Base-by-base conservation (phyloP, 352 stramenopile species). In the Pythium angustatum region DNA sequence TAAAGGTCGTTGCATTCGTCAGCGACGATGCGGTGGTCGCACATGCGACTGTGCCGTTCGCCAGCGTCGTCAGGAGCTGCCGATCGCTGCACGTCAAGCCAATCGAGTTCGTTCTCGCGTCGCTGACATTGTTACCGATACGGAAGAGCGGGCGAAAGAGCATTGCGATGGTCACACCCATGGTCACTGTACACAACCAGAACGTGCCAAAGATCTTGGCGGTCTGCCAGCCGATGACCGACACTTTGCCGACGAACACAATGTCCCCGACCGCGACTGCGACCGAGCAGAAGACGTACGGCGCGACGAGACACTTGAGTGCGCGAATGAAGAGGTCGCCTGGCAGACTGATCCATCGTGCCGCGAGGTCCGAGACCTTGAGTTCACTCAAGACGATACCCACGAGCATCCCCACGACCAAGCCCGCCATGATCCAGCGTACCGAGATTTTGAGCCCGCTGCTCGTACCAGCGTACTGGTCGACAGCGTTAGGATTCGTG, bases 251-350 rank as follows among this genome's bases (percentile, higher is more conserved):
- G 10, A 90, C 76, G 34, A 79, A 84, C 27, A 93, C 73, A 26
- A 90, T 85, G 52, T 92, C 85, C 0, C 79, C 80, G 14, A 91
- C 80, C 21, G 82, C 83, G 15, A 94, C 80, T 0, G 83, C 79
- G n/a, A 94, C 82, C 0, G 80, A 83, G 58, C 79, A 92, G 73
- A 94, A 94, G 1, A 94, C 80, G 53, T 91, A 86, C 19, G 85
- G 85, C 24, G 92, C 69, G 30, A 91, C 81, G 0, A 94, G 71
- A 43, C 78, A 78, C 61, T 86, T 91, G 30, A 92, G 68, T 12
- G 83, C 83, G 31, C 85, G 76, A 6, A 90, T 65, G 62, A 92
- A 93, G 33, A 93, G 62, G 15, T 92, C 77, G 2, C 85, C 83
- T 0, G 85, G 85, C 10, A 92, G 64, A n/a, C 77, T 66, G 45